These are phyloP conservation scores for Martensiomyces pterosporus DNA, from an alignment of 192 early-diverging fungal species.

Conservation along the genomic window DNA sequence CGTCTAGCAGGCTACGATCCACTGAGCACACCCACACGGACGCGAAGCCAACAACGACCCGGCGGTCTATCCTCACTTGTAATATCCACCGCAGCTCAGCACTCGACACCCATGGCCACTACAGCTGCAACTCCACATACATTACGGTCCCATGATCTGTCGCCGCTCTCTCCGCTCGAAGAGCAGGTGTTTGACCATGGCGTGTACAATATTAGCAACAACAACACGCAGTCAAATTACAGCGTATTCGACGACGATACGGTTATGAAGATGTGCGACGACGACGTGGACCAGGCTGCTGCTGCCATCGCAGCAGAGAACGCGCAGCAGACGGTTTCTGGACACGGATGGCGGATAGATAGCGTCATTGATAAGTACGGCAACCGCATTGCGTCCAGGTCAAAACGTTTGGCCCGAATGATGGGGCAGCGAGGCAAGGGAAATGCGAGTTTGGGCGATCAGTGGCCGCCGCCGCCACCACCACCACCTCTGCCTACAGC, in stretches of 20 bases:
- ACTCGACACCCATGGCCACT: slow-evolving; percentile 6
- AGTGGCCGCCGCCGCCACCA: no score
- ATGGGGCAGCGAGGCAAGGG: slow-evolving; percentile 24
- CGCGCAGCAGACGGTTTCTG: background rate
- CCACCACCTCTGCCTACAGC: no score
- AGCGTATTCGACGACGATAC: slow-evolving; percentile 35
- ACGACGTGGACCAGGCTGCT: slow-evolving; percentile 9
- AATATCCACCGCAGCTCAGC: slow-evolving; percentile 4
- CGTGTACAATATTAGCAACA: no score
- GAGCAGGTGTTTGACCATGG: slow-evolving; percentile 42
- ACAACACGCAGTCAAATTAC: slow-evolving; percentile 4
- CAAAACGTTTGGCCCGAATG: slow-evolving; percentile 33
- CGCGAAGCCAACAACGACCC: no score
- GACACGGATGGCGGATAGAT: slow-evolving; percentile 34
- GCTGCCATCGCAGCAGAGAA: background rate
- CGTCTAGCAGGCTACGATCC: no score
- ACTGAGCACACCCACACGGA: no score
- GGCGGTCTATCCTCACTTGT: slow-evolving; percentile 1
- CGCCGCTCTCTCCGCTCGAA: slow-evolving; percentile 39
- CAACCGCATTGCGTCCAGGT: slow-evolving; percentile 26
- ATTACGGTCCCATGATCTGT: slow-evolving; percentile 18
- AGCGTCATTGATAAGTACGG: slow-evolving; percentile 39
- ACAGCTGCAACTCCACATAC: slow-evolving; percentile 16
- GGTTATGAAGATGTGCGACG: slow-evolving; percentile 34
- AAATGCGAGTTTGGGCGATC: no score